Evolutionary conservation across 2,329 filamentous ascomycete genomes (phyloP).

Genomic region (Arthrobotrys musiformis): DNA sequence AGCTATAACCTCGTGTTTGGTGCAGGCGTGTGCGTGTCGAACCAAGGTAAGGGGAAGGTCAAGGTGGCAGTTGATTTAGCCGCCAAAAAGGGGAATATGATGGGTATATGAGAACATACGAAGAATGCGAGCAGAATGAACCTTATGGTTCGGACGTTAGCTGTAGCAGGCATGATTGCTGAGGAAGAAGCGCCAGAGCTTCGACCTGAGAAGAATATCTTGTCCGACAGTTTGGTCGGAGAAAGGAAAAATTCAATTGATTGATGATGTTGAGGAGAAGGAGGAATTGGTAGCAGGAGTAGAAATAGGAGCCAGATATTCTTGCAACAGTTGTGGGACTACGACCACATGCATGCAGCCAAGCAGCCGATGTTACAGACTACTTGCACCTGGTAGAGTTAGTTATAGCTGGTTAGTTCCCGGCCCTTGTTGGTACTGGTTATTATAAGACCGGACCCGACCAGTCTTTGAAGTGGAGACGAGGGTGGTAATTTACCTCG

Average conservation of each 20-base stretch:
- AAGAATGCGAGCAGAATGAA: slow-evolving; percentile 84
- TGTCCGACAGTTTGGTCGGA: slow-evolving; percentile 19
- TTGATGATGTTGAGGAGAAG: slow-evolving; percentile 28
- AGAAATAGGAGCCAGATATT: slow-evolving; percentile 8
- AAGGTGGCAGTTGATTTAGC: slow-evolving; percentile 23
- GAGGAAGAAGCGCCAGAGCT: slow-evolving; percentile 55
- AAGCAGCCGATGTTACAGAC: slow-evolving; percentile 14
- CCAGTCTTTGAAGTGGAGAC: too few species aligned
- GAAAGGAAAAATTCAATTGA: slow-evolving; percentile 13
- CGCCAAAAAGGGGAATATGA: slow-evolving; percentile 16
- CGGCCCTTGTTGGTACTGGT: too few species aligned
- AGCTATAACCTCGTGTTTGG: slow-evolving; percentile 4
- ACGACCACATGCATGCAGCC: slow-evolving; percentile 32
- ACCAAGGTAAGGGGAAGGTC: background rate
- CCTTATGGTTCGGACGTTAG: slow-evolving; percentile 64
- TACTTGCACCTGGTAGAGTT: background rate
- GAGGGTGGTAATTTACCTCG: too few species aligned
- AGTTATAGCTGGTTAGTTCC: background rate
- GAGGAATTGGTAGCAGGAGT: background rate
- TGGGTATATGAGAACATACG: slow-evolving; percentile 68
- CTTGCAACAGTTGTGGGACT: slow-evolving; percentile 23
- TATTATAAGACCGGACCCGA: too few species aligned
- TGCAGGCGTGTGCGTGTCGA: background rate
- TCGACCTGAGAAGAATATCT: slow-evolving; percentile 37
- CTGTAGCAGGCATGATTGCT: slow-evolving; percentile 48